Base-by-base conservation (phyloP, 2,329 filamentous ascomycete species). In the Xylariaceae sp. region DNA sequence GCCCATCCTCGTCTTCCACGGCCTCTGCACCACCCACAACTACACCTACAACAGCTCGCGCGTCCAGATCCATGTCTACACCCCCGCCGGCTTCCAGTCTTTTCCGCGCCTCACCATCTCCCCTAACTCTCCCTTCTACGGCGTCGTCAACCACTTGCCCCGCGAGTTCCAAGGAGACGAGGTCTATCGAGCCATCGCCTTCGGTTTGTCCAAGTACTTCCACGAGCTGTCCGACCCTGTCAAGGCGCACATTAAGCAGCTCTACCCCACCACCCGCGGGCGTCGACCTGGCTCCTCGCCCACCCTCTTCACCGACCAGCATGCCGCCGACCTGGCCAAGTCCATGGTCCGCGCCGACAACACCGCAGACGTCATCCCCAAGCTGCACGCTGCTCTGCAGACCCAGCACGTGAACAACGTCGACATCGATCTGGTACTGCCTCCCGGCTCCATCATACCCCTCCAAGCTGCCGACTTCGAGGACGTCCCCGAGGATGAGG, bases 161-260 rank as follows among this genome's bases (percentile, higher is more conserved):
- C 87, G 91, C 67, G 93, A 97, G 68, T 91, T 92, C 71, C 94
- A 97, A 75, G 93, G 93, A 64, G 93, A 97, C 69, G 93, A 97
- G 71, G 80, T 96, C 59, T 95, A 88, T 72, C 86, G 94, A 42
- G 94, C 88, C 16, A 80, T 99, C 50, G 94, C 93, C 44, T 96
- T 97, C 71, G 91, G 90, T 51, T 78, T 99, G 60, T 88, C 87
- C 76, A 97, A 96, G 70, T 99, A 97, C 77, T 97, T 97, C 68
- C 81, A 83, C 55, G 93, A 97, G 72, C 78, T 99, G 47, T 85
- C 92, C 18, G 82, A 88, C 49, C 76, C 81, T 36, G 86, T 91
- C 66, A 96, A 90, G 75, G 78, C 78, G 63, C 80, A 84, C 55
- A 80, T 96, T 69, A 83, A 78, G 60, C 78, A 78, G 61, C 71